A percentile compares a stretch with the other conserved stretches of the same genome.
These are phyloP conservation scores for Daldinia caldariorum DNA, from an alignment of 495 filamentous ascomycete genomes.

Conservation along the genomic window DNA sequence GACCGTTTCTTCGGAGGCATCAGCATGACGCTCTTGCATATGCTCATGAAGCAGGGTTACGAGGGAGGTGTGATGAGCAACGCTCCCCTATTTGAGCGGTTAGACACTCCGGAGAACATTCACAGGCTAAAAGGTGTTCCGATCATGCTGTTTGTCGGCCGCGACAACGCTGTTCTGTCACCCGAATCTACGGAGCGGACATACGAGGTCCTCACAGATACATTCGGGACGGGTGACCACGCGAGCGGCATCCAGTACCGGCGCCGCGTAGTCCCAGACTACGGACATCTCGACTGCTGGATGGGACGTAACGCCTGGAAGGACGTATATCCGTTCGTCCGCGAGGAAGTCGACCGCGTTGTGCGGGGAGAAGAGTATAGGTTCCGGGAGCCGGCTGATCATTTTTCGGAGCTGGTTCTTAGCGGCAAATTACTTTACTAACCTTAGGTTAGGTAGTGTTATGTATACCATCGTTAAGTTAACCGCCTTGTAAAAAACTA, in stretches of 20 bases:
- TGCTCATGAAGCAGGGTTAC: constrained; percentile 67
- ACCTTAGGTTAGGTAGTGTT: constrained; percentile 12
- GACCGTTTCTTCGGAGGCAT: constrained; percentile 69
- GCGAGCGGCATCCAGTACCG: constrained; percentile 57
- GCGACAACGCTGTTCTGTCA: constrained; percentile 68
- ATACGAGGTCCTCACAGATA: constrained; percentile 64
- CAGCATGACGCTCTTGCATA: constrained; percentile 66
- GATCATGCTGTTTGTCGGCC: constrained; percentile 67
- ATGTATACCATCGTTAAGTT: not conserved
- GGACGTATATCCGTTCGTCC: constrained; percentile 70
- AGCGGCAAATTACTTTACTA: constrained; percentile 53
- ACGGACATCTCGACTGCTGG: constrained; percentile 74
- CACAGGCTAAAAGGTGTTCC: constrained; percentile 63
- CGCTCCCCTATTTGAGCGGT: constrained; percentile 53
- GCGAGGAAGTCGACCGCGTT: constrained; percentile 64
- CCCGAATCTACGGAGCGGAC: constrained; percentile 66
- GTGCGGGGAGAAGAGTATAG: constrained; percentile 51
- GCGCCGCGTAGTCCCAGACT: constrained; percentile 65
- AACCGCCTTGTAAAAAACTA: not conserved
- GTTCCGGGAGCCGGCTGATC: constrained; percentile 55
- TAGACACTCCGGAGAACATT: constrained; percentile 62
- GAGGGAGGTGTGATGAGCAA: constrained; percentile 64
- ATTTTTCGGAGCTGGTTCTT: constrained; percentile 55
- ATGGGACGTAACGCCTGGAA: constrained; percentile 69
- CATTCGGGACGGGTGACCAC: constrained; percentile 55